Conservation (phyloP, 2,329 filamentous ascomycete genomes). For the Aquanectria penicillioides region DNA sequence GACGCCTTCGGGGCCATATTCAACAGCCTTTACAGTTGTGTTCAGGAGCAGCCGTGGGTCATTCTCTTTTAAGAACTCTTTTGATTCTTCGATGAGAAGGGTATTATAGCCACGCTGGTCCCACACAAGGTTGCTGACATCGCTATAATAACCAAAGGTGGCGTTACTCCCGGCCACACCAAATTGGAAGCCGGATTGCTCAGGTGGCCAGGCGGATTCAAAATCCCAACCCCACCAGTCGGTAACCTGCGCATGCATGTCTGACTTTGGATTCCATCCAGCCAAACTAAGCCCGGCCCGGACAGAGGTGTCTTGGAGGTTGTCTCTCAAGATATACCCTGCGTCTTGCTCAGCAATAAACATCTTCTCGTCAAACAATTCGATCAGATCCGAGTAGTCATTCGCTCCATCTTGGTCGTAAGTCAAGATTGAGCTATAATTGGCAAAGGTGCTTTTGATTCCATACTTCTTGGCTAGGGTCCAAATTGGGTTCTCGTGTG, state of each 20-base stretch:
- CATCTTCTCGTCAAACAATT: constrained; percentile 60
- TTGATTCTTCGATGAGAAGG: constrained; percentile 66
- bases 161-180: constrained; percentile 67
- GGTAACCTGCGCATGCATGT: constrained; percentile 66
- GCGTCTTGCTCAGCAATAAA: constrained; percentile 60
- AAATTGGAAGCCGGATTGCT: constrained; percentile 65
- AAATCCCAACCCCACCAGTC: constrained; percentile 71
- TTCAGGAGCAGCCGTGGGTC: constrained; percentile 68
- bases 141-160: constrained; percentile 69
- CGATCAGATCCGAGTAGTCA: constrained; percentile 62
- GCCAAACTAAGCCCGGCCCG: constrained; percentile 67
- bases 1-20: constrained; percentile 62
- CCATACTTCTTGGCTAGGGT: constrained; percentile 68
- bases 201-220: constrained; percentile 66
- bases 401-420: constrained; percentile 68
- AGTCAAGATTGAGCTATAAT: constrained; percentile 67
- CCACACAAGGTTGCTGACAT: constrained; percentile 69
- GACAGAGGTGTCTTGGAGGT: constrained; percentile 68
- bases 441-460: constrained; percentile 64
- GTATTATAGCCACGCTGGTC: constrained; percentile 71
- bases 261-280: constrained; percentile 67
- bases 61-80: constrained; percentile 63
- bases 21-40: constrained; percentile 65
- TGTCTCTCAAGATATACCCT: constrained; percentile 66
- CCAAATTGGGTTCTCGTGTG: constrained; percentile 70